Base-by-base conservation (phyloP, 257 asterid species). In the Leonotis leonurus region DNA sequence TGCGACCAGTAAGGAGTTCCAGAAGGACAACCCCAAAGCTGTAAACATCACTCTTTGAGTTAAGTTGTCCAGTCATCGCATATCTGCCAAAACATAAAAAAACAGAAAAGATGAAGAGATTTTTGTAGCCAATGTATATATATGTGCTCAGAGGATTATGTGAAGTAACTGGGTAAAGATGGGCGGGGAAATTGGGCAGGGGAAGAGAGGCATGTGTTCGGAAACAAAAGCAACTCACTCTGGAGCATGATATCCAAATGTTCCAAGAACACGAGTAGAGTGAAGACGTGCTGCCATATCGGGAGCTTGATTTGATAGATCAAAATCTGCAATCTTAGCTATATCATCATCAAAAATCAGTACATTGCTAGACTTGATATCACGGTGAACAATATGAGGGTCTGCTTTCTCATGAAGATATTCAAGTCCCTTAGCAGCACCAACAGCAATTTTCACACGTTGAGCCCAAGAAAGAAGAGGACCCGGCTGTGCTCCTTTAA, bases 281-380 rank as follows among this genome's bases (percentile, higher is more conserved):
- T 88, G 96, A 62, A 88, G 95, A 33, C 96, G 95, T 30, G 96
- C 96, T 12, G 96, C 96, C 95, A 81, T 85, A 70, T 88, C 96
- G 63, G 96, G 96, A 61, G 96, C 92, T 80, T 88, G 96, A 68
- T 88, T 88, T 44, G 95, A 85, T 67, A 85, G 70, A 77, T 88
- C 96, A 73, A 88, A 88, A 62, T 88, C 96, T 5, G 90, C 96
- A 60, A 88, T 83, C 71, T 88, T 88, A 64, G 96, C 92, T 56
- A 80, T 77, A 63, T 85, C 92, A 45, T 88, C 92, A 70, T 88
- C 96, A 52, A 85, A 88, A 56, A 88, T 74, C 60, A 88, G 64
- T 17, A 88, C 89, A 60, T 88, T 88, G 87, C 96, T 88, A 57
- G 96, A 88, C 66, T 88, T 88, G 40, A 88, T 85, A 82, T 88